Evolutionary conservation across 257 asterid species (phyloP).

Genomic region (Lithospermum erythrorhizon): DNA sequence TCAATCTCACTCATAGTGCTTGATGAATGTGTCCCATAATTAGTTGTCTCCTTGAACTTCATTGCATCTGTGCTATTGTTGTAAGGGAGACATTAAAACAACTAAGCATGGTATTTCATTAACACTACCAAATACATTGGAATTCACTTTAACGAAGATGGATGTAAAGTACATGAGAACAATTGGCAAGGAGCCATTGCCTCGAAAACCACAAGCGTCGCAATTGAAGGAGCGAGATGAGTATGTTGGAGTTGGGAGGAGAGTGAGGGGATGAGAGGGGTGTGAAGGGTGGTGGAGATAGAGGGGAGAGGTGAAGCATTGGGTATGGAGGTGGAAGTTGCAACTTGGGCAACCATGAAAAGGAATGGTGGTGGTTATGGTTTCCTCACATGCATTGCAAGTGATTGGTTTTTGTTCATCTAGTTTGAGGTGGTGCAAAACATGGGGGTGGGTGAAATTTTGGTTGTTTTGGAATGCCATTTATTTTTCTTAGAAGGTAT

Average conservation of each 20-base stretch:
- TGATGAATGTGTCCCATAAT: not conserved
- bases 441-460: not conserved
- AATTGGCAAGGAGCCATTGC: slow-evolving; percentile 29
- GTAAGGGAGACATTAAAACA: slow-evolving; percentile 7
- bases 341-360: slow-evolving; percentile 31
- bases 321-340: slow-evolving; percentile 34
- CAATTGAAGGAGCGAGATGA: slow-evolving; percentile 33
- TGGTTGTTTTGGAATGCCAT: not conserved
- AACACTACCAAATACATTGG: slow-evolving; percentile 12
- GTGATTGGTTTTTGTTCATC: not conserved
- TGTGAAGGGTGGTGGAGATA: slow-evolving; percentile 41
- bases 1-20: not conserved
- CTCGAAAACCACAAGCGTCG: slow-evolving; percentile 36
- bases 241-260: slow-evolving; percentile 33
- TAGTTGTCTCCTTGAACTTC: not conserved
- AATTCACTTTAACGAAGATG: slow-evolving; percentile 39
- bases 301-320: slow-evolving; percentile 44
- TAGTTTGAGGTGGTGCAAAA: not conserved
- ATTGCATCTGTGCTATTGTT: slow-evolving; percentile 4
- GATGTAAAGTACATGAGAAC: slow-evolving; percentile 30
- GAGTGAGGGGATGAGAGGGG: slow-evolving; percentile 32
- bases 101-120: slow-evolving; percentile 4
- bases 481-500: too few species aligned
- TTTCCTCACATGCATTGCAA: slow-evolving; percentile 20
- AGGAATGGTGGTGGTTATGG: slow-evolving; percentile 10